Evolutionary conservation across 2,329 filamentous ascomycete species (phyloP), one percentile per base, ranked within the genome.

Genomic region (Ascochyta koolunga): DNA sequence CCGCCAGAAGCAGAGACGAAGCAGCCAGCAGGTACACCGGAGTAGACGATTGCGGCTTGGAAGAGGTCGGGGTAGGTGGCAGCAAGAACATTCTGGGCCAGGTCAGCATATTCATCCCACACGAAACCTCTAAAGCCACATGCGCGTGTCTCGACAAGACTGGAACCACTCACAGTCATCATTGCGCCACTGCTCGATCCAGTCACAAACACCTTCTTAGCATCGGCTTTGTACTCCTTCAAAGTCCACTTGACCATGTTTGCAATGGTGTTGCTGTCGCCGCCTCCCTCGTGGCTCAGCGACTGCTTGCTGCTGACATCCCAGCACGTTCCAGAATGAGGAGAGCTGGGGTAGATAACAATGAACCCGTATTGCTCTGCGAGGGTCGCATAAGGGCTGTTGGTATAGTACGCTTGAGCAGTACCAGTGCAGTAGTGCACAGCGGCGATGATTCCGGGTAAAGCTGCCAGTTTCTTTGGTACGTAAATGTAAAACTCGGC

Each of bases 211-310:
- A 87, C 80, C 58, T 77, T 78, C 53, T 62, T 71, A 19, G 77
- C 59, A 64, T 87, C 80, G 18, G 75, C 83, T 2, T 75, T 73
- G 70, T 86, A 86, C 61, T 78, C 76, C 5, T 62, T 58, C 13
- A 86, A 64, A 2, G 82, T 77, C 66, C 83, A 86, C 41, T 72
- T 76, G 31, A 86, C 83, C 83, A 87, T 86, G 66, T 83, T 84
- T 32, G 80, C 81, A 58, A 87, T 84, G 2, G 78, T 77, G 48
- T 81, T 79, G 54, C 77, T 82, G 67, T 87, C 82, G 3, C 83
- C 82, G 22, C 83, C 83, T 13, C 82, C 83, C 45, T 82, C 76
- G 62, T 85, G 84, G 11, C 77, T 83, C 8, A 87, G 76, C 0
- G 83, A 78, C 22, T 76, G 77, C 40, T 77, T 77, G 16, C 80